Conservation (phyloP, 73 alveolate genomes). For the Durusdinium trenchii region DNA sequence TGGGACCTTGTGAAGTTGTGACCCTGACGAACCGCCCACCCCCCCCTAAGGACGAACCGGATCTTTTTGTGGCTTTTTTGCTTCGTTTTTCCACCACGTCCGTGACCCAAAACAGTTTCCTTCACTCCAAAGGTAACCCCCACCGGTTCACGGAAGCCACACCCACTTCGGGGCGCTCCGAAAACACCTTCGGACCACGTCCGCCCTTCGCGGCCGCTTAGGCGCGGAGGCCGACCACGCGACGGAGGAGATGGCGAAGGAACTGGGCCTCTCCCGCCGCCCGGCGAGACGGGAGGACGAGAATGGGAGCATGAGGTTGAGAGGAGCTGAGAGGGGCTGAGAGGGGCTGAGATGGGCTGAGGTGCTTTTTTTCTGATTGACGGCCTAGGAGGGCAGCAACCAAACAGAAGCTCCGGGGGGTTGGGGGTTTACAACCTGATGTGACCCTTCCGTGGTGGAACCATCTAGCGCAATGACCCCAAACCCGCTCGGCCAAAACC, state of each 20-base stretch:
- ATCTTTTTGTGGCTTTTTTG: neutral
- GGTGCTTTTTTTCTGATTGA: neutral
- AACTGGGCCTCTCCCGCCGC: conserved; percentile 28
- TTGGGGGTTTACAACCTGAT: too few species aligned
- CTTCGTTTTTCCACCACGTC: neutral
- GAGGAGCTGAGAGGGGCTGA: too few species aligned
- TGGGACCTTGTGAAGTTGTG: too few species aligned
- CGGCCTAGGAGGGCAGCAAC: too few species aligned
- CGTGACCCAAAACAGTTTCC: neutral
- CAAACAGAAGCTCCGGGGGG: too few species aligned
- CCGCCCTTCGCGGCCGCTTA: neutral
- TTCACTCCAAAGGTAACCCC: too few species aligned
- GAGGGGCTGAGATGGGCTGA: neutral
- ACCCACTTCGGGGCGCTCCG: neutral
- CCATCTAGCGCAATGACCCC: too few species aligned
- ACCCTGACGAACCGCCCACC: too few species aligned
- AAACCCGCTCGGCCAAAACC: too few species aligned
- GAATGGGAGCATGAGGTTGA: neutral
- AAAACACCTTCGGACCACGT: neutral
- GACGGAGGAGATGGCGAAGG: conserved; percentile 35
- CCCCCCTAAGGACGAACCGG: too few species aligned
- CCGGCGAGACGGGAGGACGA: neutral
- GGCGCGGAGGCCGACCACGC: conserved; percentile 73
- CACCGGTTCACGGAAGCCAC: neutral
- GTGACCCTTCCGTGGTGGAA: too few species aligned